Evolutionary conservation across 169 alveolate species (phyloP), one percentile per base, ranked within the genome.

Genomic region (Plasmodium coatneyi): DNA sequence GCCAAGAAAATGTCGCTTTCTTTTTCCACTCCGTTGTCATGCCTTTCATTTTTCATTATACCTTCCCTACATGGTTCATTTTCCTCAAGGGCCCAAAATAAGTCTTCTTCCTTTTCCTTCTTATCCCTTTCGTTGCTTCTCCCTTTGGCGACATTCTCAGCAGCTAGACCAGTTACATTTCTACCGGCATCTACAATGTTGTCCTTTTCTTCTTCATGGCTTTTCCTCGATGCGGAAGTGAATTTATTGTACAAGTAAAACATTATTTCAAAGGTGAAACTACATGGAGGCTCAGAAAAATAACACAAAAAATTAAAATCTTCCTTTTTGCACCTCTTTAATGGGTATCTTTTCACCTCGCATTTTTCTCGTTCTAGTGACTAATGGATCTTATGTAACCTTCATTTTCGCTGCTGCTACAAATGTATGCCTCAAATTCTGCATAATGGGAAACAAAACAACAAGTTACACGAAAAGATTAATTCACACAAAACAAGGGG

Each of bases 161-260:
- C 82, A 19, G 14, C 72, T 25, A 12, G 34, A 39, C 12, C n/a
- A 81, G 30, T 52, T 52, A 16, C 41, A 81, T 81, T 22, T 36
- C 12, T 49, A 32, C 43, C 43, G 25, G 41, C 66, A 14, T 28
- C 41, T 36, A 19, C 36, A 22, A 22, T 30, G 52, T 19, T 84
- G 78, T 46, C 52, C 22, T 49, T 72, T 46, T 39, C 28, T 72
- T 74, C 71, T 52, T 84, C 46, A 52, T 78, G 60, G 49, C 2
- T 41, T 49, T 66, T 76, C 12, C 32, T 74, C 25, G 93, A 84
- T 32, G 60, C 36, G 19, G 60, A 28, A 19, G 66, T 84, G 25
- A 84, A 9, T 49, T 84, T 84, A 52, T 74, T 84, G 52, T 84
- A 74, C 71, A 84, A 84, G 39, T 28, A 84, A 83, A 83, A 83